Conservation (phyloP, 176 grass and related monocot species). For the Puya raimondii region DNA sequence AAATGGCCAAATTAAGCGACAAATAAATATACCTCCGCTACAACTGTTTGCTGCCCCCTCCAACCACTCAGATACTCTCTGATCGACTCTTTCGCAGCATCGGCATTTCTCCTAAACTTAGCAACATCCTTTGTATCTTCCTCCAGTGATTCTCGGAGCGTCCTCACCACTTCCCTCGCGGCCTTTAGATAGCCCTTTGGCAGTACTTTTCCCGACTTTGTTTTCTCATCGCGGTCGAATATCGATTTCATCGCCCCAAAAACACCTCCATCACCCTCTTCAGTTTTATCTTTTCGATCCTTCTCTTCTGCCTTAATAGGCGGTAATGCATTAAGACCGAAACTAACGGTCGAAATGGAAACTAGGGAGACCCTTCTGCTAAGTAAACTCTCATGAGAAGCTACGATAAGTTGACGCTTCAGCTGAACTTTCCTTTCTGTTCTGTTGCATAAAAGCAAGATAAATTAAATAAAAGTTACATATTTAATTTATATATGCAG, state of each 20-base stretch:
- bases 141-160: slow-evolving; percentile 69
- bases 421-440: slow-evolving; percentile 41
- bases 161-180: slow-evolving; percentile 84
- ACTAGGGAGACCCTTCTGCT: slow-evolving; percentile 22
- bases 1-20: background rate
- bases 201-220: slow-evolving; percentile 65
- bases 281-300: background rate
- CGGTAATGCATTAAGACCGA: background rate
- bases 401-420: slow-evolving; percentile 1
- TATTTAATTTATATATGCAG: background rate
- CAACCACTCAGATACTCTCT: slow-evolving; percentile 63
- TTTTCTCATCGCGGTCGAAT: slow-evolving; percentile 79
- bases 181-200: slow-evolving; percentile 89
- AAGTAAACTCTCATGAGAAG: slow-evolving; percentile 3
- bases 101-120: slow-evolving; percentile 66
- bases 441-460: slow-evolving; percentile 37
- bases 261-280: slow-evolving; percentile 24
- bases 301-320: slow-evolving; percentile 31
- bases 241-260: slow-evolving; percentile 63
- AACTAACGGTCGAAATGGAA: slow-evolving; percentile 18
- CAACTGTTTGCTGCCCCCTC: slow-evolving; percentile 56
- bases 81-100: slow-evolving; percentile 79
- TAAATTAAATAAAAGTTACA: background rate
- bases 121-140: slow-evolving; percentile 51
- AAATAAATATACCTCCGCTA: slow-evolving; percentile 38